A percentile compares a stretch with the other conserved stretches of the same genome.
phyloP scores from a whole-genome alignment of 2,329 filamentous ascomycete genomes.

The Myrmaecium sp. region DNA sequence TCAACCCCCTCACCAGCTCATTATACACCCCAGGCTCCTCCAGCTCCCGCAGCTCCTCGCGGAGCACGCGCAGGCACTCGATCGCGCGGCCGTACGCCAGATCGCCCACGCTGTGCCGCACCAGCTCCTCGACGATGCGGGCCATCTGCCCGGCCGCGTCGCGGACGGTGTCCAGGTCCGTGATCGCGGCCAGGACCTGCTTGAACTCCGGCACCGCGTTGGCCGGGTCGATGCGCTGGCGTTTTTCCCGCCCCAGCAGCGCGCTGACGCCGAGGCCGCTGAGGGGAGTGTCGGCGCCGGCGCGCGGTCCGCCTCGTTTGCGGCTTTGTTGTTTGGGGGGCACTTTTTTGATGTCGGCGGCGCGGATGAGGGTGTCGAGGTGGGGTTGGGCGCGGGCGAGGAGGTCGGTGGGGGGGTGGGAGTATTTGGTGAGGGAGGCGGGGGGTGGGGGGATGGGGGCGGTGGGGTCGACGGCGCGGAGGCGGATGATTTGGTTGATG shows the following conservation, averaged over 20 bases:
- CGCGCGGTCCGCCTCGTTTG: slow-evolving; percentile 38
- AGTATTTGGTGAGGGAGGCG: slow-evolving; percentile 53
- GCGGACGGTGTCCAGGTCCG: slow-evolving; percentile 44
- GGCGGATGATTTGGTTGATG: slow-evolving; percentile 69
- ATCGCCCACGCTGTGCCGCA: slow-evolving; percentile 60
- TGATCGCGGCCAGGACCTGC: slow-evolving; percentile 48
- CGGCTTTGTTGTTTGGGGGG: slow-evolving; percentile 63
- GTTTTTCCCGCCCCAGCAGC: slow-evolving; percentile 48
- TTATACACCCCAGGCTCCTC: slow-evolving; percentile 70
- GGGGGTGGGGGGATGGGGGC: slow-evolving; percentile 44
- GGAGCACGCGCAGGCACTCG: slow-evolving; percentile 62
- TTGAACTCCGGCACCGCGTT: slow-evolving; percentile 90
- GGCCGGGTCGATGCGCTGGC: slow-evolving; percentile 40
- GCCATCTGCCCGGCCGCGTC: slow-evolving; percentile 61
- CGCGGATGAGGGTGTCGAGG: slow-evolving; percentile 47
- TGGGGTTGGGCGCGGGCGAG: slow-evolving; percentile 38
- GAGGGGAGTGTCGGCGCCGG: slow-evolving; percentile 60
- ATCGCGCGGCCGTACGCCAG: slow-evolving; percentile 55
- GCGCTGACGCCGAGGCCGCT: slow-evolving; percentile 79
- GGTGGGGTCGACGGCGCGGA: slow-evolving; percentile 59
- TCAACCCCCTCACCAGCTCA: slow-evolving; percentile 51
- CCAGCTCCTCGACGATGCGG: slow-evolving; percentile 48
- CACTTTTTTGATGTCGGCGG: slow-evolving; percentile 75
- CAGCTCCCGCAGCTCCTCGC: slow-evolving; percentile 56
- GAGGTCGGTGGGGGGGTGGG: slow-evolving; percentile 52